phyloP scores from a whole-genome alignment of 2,329 filamentous ascomycete species.

The Ascocoryne sarcoides region DNA sequence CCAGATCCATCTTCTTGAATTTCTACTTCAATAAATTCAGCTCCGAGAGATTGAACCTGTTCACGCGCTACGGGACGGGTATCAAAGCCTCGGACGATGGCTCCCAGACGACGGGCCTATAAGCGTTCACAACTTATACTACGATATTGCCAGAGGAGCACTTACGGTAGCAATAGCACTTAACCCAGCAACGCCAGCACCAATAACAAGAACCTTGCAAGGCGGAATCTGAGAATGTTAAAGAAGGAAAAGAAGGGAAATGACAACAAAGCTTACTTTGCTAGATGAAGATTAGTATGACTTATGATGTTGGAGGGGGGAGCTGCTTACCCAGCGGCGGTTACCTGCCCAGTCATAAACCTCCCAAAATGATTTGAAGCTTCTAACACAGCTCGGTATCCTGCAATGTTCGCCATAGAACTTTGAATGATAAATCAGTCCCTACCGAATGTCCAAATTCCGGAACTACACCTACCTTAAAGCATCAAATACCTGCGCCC shows the following conservation, averaged over 20 bases:
- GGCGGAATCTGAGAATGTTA: slow-evolving; percentile 61
- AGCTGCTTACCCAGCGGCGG: slow-evolving; percentile 59
- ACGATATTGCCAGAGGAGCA: too few relatives aligned
- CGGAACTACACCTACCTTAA: slow-evolving; percentile 35
- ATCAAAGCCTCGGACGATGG: slow-evolving; percentile 84
- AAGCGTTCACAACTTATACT: slow-evolving; percentile 10
- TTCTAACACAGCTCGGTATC: slow-evolving; percentile 85
- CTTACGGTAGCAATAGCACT: slow-evolving; percentile 73
- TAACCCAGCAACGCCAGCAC: slow-evolving; percentile 79
- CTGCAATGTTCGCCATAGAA: slow-evolving; percentile 91
- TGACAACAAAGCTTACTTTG: slow-evolving; percentile 19
- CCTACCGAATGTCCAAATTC: slow-evolving; percentile 2
- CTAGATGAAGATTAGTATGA: slow-evolving; percentile 23
- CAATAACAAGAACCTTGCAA: slow-evolving; percentile 83
- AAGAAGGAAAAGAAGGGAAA: slow-evolving; percentile 3
- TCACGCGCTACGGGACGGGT: slow-evolving; percentile 82
- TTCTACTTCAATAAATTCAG: slow-evolving; percentile 82
- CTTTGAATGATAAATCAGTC: slow-evolving; percentile 35
- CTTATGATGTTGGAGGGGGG: background rate
- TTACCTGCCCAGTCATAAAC: slow-evolving; percentile 83
- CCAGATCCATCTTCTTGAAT: slow-evolving; percentile 78
- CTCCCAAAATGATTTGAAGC: slow-evolving; percentile 84
- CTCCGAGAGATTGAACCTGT: slow-evolving; percentile 83
- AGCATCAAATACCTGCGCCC: slow-evolving; percentile 82
- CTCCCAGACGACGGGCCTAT: slow-evolving; percentile 70